Conservation (phyloP, 768 basidiomycete genomes). For the button mushroom (Agaricus bisporus) region DNA sequence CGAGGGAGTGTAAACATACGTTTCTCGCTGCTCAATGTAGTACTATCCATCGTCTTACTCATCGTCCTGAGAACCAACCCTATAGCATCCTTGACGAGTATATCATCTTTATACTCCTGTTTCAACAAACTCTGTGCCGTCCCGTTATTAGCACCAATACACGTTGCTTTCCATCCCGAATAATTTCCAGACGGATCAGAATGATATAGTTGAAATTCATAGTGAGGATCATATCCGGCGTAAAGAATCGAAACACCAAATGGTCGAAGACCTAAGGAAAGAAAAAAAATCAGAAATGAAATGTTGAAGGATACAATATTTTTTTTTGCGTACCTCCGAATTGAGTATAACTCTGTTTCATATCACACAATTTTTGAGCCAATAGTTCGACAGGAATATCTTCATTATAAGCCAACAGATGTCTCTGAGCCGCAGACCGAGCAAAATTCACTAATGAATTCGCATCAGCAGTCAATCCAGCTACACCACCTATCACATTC, state of each 20-base stretch:
- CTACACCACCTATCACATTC: conserved; percentile 93
- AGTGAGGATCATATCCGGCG: conserved; percentile 94
- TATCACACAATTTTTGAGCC: conserved; percentile 88
- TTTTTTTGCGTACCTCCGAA: conserved; percentile 71
- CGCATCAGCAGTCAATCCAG: conserved; percentile 94
- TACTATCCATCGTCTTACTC: conserved; percentile 99
- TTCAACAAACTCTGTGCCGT: conserved; percentile 93
- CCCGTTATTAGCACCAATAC: conserved; percentile 97
- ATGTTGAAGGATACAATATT: neutral
- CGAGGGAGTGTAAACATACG: conserved; percentile 43
- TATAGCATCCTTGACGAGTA: conserved; percentile 86
- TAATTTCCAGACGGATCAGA: conserved; percentile 99
- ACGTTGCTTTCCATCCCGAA: conserved; percentile 97
- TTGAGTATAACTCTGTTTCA: conserved; percentile 99
- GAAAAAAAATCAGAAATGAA: neutral
- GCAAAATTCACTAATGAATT: conserved; percentile 97
- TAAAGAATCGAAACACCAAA: conserved; percentile 97
- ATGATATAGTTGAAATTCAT: conserved; percentile 96
- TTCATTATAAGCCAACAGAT: conserved; percentile 89
- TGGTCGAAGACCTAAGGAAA: conserved; percentile 77
- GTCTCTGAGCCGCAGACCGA: conserved; percentile 82
- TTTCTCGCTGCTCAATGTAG: conserved; percentile 94
- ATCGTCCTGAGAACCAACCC: conserved; percentile 89
- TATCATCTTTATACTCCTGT: conserved; percentile 98
- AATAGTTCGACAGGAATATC: conserved; percentile 97